Evolutionary conservation across 2,329 filamentous ascomycete species (phyloP).

Genomic region (Fusarium robinianum): DNA sequence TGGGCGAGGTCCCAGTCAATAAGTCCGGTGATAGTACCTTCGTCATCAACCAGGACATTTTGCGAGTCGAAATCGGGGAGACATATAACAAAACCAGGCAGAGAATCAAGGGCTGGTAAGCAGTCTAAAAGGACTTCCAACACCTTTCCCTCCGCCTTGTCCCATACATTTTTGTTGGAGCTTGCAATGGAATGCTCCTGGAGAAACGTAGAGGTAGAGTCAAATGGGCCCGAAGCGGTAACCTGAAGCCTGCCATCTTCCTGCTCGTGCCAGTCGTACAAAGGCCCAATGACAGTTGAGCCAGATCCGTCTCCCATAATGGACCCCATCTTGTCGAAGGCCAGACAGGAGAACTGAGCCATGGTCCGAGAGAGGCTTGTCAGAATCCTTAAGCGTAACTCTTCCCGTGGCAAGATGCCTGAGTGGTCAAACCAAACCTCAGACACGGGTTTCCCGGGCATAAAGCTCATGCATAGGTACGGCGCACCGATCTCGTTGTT

Average conservation of each 20-base stretch:
- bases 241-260: slow-evolving; percentile 6
- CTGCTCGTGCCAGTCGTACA: slow-evolving; percentile 1
- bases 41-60: slow-evolving; percentile 19
- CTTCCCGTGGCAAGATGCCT: slow-evolving; percentile 10
- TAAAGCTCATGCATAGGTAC: slow-evolving; percentile 26
- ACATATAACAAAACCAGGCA: slow-evolving; percentile 19
- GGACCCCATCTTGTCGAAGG: slow-evolving; percentile 22
- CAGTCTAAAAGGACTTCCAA: slow-evolving; percentile 4
- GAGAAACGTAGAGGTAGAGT: slow-evolving; percentile 9
- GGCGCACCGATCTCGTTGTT: slow-evolving; percentile 21
- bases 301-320: slow-evolving; percentile 4
- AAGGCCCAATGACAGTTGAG: slow-evolving; percentile 6
- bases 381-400: slow-evolving; percentile 19
- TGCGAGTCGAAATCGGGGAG: slow-evolving; percentile 27
- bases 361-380: slow-evolving; percentile 10
- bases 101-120: slow-evolving; percentile 4
- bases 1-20: slow-evolving; percentile 21
- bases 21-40: slow-evolving; percentile 14
- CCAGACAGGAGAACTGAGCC: slow-evolving; percentile 17
- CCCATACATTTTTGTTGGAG: slow-evolving; percentile 1
- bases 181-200: neutral
- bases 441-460: slow-evolving; percentile 14
- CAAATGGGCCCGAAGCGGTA: slow-evolving; percentile 12
- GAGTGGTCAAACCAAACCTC: slow-evolving; percentile 14
- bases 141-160: slow-evolving; percentile 5